Evolutionary conservation across 495 filamentous ascomycete genomes (phyloP), one percentile per base, ranked within the genome.

Genomic region (Thermochaetoides thermophila): DNA sequence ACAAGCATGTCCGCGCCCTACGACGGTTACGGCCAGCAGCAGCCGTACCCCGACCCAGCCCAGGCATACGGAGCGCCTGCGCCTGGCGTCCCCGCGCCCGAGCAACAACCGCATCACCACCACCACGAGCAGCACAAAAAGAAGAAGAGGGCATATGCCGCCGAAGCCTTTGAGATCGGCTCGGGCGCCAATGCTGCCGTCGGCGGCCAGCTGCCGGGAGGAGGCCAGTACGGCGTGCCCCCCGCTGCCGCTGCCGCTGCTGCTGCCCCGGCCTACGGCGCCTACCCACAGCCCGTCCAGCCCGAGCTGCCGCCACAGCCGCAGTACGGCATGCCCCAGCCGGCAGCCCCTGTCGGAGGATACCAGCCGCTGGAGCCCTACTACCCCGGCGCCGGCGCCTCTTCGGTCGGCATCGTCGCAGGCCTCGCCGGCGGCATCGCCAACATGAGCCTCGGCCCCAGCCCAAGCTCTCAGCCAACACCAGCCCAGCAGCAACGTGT

Each of bases 71-170:
- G n/a, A n/a, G n/a, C n/a, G n/a, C n/a, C n/a, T n/a, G n/a, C n/a
- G n/a, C n/a, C n/a, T n/a, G 57, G 63, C 1, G 52, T 54, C 34
- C 53, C 52, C 24, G 37, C 50, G 29, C 31, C 47, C 27, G 39
- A 18, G 19, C 61, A 53, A 26, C 64, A 71, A 28, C 62, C 31
- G 11, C 37, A 59, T 20, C 47, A 48, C 34, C 74, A 68, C 18
- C 59, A 68, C 39, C 56, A 73, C 44, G 65, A 73, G 64, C 63
- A 76, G 56, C 56, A 73, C 45, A 66, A 73, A 63, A 63, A 77
- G 56, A 94, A 85, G 68, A 92, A 93, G 67, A 68, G 84, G 56
- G 74, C 78, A 26, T 97, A 97, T 63, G 89, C 91, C 16, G 83
- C 82, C 17, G 78, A 85, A 52, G 87, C 86, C 5, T 97, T 87